Conservation (phyloP, 495 filamentous ascomycete species). For the Tirmania nivea region DNA sequence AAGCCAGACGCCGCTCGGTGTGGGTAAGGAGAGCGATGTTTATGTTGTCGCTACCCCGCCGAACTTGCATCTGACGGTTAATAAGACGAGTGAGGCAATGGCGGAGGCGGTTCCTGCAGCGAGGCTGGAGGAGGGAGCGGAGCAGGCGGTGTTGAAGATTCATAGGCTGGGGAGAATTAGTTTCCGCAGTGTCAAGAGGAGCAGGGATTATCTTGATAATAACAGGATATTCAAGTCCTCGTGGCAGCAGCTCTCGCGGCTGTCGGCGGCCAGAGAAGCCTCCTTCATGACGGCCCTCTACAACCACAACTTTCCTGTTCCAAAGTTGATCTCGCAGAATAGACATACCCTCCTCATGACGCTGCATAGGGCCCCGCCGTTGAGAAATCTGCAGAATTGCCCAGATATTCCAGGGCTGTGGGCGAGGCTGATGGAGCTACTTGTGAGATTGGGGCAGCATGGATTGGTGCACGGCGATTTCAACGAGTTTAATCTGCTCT, state of each 20-base stretch:
- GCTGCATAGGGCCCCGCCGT: constrained; percentile 67
- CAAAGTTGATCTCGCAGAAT: constrained; percentile 63
- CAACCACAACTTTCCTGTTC: constrained; percentile 70
- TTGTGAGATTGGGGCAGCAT: constrained; percentile 60
- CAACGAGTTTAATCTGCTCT: constrained; percentile 97
- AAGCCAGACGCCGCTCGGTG: constrained; percentile 55
- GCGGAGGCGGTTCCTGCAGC: constrained; percentile 2
- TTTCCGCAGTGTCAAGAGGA: constrained; percentile 85
- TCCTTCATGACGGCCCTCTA: constrained; percentile 74
- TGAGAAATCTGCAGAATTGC: constrained; percentile 62
- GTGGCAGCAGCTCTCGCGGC: constrained; percentile 93
- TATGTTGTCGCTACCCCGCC: constrained; percentile 52
- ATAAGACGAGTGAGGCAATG: not conserved
- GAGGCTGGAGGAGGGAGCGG: constrained; percentile 13
- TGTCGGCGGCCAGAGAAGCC: constrained; percentile 81
- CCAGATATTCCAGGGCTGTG: constrained; percentile 63
- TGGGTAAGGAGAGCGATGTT: constrained; percentile 95
- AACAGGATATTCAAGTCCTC: constrained; percentile 45
- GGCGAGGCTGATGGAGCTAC: constrained; percentile 68
- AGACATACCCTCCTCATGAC: constrained; percentile 92
- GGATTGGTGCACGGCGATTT: constrained; percentile 96
- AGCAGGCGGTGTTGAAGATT: constrained; percentile 70
- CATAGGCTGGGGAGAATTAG: constrained; percentile 89
- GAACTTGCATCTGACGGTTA: not conserved
- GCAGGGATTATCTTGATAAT: constrained; percentile 63